phyloP scores from a whole-genome alignment of 2,329 filamentous ascomycete genomes.

The Graphilbum fragrans region DNA sequence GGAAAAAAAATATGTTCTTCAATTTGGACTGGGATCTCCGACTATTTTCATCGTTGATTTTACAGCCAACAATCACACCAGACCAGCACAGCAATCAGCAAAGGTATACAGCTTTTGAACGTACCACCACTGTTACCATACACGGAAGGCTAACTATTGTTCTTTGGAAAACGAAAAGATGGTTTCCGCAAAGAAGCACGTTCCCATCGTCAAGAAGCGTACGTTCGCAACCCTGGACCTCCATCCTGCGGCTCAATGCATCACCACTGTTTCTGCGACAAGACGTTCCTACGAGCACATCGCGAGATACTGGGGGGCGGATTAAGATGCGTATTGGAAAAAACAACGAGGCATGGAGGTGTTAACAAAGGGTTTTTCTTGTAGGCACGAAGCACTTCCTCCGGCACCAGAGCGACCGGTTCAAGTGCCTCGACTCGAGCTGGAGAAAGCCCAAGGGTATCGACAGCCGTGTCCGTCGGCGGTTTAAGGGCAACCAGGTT shows the following conservation, averaged over 20 bases:
- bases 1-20: background rate
- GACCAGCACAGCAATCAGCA: background rate
- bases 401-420: slow-evolving; percentile 95
- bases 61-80: background rate
- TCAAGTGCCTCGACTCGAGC: slow-evolving; percentile 78
- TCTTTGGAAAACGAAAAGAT: slow-evolving; percentile 63
- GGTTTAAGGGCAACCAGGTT: slow-evolving; percentile 87
- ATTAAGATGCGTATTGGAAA: background rate
- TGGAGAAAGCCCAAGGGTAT: slow-evolving; percentile 99
- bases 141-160: background rate
- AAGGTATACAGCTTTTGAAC: background rate
- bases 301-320: too few relatives aligned
- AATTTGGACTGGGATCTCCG: background rate
- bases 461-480: slow-evolving; percentile 91
- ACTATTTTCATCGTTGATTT: background rate
- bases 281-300: background rate
- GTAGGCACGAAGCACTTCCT: slow-evolving; percentile 89
- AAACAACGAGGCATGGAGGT: background rate
- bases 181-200: slow-evolving; percentile 98
- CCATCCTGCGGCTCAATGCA: background rate
- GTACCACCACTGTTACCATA: too few relatives aligned
- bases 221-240: slow-evolving; percentile 35
- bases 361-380: background rate
- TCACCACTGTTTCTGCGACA: slow-evolving; percentile 1
- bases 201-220: slow-evolving; percentile 99